Evolutionary conservation across 768 basidiomycete genomes (phyloP).

Genomic region (Leccinum fibrillosum): DNA sequence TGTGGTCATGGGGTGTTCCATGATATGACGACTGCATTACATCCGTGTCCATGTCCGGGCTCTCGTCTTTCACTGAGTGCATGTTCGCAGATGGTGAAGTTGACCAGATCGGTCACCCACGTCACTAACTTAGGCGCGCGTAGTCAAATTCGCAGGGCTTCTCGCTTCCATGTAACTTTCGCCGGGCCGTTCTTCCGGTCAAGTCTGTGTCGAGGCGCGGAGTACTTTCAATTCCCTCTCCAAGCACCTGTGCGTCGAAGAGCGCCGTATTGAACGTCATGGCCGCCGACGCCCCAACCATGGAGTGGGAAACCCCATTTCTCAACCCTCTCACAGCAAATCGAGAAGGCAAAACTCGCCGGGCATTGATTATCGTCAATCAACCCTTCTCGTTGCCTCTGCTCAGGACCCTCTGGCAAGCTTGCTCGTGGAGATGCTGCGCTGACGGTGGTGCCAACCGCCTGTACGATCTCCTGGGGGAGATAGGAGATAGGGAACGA

Average conservation of each 20-base stretch:
- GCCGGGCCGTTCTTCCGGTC: neutral
- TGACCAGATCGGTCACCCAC: too few species aligned
- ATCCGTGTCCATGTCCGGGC: too few species aligned
- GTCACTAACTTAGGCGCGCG: too few species aligned
- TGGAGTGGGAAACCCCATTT: conserved; percentile 27
- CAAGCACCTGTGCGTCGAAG: neutral
- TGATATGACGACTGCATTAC: too few species aligned
- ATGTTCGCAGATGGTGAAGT: too few species aligned
- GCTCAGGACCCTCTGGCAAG: conserved; percentile 58
- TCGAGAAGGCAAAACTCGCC: conserved; percentile 6
- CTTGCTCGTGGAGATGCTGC: conserved; percentile 56
- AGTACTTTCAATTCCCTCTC: neutral
- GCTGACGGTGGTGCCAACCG: conserved; percentile 91
- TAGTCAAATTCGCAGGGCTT: too few species aligned
- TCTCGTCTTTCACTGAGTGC: too few species aligned
- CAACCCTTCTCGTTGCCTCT: conserved; percentile 73
- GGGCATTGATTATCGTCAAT: conserved; percentile 84
- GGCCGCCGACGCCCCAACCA: conserved; percentile 1
- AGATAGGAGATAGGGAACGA: conserved; percentile 1
- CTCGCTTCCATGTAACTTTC: too few species aligned
- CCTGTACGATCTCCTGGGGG: conserved; percentile 54
- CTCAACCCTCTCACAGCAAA: conserved; percentile 17
- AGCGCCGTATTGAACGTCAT: neutral
- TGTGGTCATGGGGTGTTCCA: too few species aligned
- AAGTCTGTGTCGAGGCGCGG: neutral